Evolutionary conservation across 176 grass and related monocot species (phyloP).

Genomic region (Hordeum vulgare): DNA sequence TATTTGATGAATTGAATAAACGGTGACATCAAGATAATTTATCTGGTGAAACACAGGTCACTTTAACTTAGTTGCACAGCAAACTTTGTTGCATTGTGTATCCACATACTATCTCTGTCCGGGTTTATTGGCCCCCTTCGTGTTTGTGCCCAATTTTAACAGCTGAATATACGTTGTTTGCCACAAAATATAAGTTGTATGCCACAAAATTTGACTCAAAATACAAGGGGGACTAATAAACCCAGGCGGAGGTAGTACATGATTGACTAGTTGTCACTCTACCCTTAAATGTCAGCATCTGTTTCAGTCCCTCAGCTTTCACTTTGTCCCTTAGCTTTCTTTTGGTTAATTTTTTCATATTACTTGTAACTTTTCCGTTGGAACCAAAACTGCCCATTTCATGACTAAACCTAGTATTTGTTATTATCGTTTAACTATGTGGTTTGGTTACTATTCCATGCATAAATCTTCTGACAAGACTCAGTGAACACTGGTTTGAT

Average conservation of each 20-base stretch:
- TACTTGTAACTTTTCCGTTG: not conserved
- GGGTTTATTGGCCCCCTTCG: too few species aligned
- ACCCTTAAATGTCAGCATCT: not conserved
- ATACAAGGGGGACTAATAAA: too few species aligned
- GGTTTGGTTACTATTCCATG: not conserved
- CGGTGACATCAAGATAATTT: not conserved
- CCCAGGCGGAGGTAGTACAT: not conserved
- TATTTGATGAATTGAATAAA: not conserved
- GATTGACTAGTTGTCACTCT: not conserved
- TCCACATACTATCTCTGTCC: too few species aligned
- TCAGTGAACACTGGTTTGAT: not conserved
- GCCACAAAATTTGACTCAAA: too few species aligned
- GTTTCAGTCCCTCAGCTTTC: not conserved
- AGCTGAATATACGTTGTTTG: too few species aligned
- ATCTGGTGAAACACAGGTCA: not conserved
- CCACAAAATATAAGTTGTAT: too few species aligned
- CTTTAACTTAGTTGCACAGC: not conserved
- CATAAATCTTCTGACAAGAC: not conserved
- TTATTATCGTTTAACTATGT: not conserved
- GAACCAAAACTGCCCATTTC: not conserved
- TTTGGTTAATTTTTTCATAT: not conserved
- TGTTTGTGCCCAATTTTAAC: too few species aligned
- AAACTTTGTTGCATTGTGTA: not conserved
- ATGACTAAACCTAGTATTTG: not conserved
- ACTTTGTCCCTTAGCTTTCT: not conserved